These are phyloP conservation scores for Aspergillus sp. DNA, from an alignment of 2,329 filamentous ascomycete species.

Conservation along the genomic window DNA sequence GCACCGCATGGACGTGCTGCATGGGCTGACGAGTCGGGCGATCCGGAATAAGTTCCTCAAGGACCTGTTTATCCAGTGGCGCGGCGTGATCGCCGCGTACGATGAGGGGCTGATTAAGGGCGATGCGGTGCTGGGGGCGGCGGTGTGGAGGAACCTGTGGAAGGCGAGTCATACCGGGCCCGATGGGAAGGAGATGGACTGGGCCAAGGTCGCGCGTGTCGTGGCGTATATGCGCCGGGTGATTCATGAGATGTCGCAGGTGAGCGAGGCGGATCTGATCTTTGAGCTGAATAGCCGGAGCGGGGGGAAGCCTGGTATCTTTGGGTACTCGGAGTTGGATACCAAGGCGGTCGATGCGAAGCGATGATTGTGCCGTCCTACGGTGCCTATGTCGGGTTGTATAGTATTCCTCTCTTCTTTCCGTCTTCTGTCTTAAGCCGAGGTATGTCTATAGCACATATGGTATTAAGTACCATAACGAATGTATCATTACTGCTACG, in stretches of 20 bases:
- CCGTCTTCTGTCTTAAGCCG: constrained; percentile 7
- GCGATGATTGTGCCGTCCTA: constrained; percentile 18
- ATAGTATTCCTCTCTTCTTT: not conserved
- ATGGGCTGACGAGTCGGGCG: constrained; percentile 51
- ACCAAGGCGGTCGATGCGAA: constrained; percentile 39
- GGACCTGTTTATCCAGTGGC: constrained; percentile 91
- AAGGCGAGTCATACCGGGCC: constrained; percentile 60
- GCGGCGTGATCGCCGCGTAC: constrained; percentile 73
- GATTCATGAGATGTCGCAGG: constrained; percentile 52
- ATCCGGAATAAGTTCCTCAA: constrained; percentile 67
- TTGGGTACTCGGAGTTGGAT: constrained; percentile 34
- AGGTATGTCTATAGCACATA: too few species aligned
- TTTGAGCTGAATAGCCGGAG: constrained; percentile 48
- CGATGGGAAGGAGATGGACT: constrained; percentile 54
- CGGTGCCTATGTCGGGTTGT: not conserved
- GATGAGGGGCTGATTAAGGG: constrained; percentile 48
- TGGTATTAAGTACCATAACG: too few species aligned
- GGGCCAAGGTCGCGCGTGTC: constrained; percentile 59
- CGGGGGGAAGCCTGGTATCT: constrained; percentile 33
- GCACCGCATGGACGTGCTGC: constrained; percentile 62
- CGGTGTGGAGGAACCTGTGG: constrained; percentile 92
- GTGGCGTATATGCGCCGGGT: constrained; percentile 63
- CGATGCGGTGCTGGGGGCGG: constrained; percentile 54
- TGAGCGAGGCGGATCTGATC: constrained; percentile 54
- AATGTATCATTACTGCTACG: too few species aligned